phyloP scores from a whole-genome alignment of 495 filamentous ascomycete genomes.

The Xylaria longipes region DNA sequence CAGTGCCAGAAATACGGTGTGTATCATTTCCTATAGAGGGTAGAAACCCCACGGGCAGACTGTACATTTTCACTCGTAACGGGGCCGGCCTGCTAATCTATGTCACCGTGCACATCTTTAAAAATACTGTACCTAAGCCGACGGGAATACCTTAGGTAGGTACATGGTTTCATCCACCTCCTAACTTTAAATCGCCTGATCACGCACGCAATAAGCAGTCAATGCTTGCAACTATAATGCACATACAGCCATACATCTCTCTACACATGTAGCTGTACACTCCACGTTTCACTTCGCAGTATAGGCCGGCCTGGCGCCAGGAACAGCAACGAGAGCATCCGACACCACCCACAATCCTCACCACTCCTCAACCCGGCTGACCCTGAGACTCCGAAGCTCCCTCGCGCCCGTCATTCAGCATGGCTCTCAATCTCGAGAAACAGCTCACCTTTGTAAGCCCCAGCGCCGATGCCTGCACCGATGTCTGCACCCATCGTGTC shows the following conservation, averaged over 20 bases:
- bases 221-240: background rate
- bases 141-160: no score
- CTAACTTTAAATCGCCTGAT: background rate
- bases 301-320: slow-evolving; percentile 13
- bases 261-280: slow-evolving; percentile 18
- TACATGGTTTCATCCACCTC: slow-evolving; percentile 8
- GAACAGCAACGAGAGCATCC: slow-evolving; percentile 12
- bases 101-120: background rate
- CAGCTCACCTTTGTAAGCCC: slow-evolving; percentile 54
- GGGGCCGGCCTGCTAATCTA: background rate
- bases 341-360: background rate
- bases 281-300: background rate
- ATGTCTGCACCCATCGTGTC: background rate
- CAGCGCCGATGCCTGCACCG: background rate
- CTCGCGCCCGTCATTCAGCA: slow-evolving; percentile 28
- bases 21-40: no score
- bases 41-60: background rate
- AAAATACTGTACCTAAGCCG: background rate
- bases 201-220: background rate
- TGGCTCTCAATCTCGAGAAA: slow-evolving; percentile 57
- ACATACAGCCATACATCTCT: background rate
- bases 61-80: background rate
- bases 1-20: background rate
- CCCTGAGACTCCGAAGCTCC: background rate
- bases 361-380: background rate